Base-by-base conservation (phyloP, 176 grass and related monocot genomes). In the Hyparrhenia diplandra region DNA sequence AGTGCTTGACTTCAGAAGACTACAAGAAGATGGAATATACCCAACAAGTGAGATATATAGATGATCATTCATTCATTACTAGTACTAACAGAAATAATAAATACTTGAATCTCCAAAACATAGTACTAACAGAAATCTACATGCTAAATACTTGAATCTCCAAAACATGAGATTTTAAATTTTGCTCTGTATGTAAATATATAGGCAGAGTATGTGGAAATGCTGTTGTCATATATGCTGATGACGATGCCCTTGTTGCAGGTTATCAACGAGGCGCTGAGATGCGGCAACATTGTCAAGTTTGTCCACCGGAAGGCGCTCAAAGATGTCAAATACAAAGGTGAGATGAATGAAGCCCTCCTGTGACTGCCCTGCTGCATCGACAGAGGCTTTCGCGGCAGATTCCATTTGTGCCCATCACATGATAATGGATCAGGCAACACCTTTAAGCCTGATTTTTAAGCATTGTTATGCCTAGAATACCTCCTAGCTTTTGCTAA, bases 1-100 rank as follows among this genome's bases (percentile, higher is more conserved):
- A 93, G 28, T 63, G 64, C 87, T 80, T 93, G 72, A 93, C 41
- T 54, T 87, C 88, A 59, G 94, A 97, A 34, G 94, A 93, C 79
- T 97, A 97, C 64, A 97, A 87, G 94, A 97, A 93, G 89, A 97
- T 97, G 94, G 94, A 93, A 82, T 97, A 93, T 79, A 97, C 94
- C 55, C 94, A 91, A 82, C 73, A 91, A 66, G 94, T 97, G 79
- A 93, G 83, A 60, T 71, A 32, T n/a, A 4, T 32, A 31, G 59
- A 29, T 62, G 59, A 62, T 14, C 59, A 62, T 29, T 67, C n/a
- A n/a, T n/a, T n/a, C n/a, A n/a, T n/a, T n/a, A n/a, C n/a, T n/a
- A n/a, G n/a, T n/a, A n/a, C n/a, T n/a, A n/a, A n/a, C n/a, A n/a
- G n/a, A n/a, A n/a, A n/a, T n/a, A n/a, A n/a, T n/a, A n/a, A n/a